A percentile compares a stretch with the other conserved stretches of the same genome.
Evolutionary conservation across 2,329 filamentous ascomycete genomes (phyloP).

Genomic region (Rhexocercosporidium sp.): DNA sequence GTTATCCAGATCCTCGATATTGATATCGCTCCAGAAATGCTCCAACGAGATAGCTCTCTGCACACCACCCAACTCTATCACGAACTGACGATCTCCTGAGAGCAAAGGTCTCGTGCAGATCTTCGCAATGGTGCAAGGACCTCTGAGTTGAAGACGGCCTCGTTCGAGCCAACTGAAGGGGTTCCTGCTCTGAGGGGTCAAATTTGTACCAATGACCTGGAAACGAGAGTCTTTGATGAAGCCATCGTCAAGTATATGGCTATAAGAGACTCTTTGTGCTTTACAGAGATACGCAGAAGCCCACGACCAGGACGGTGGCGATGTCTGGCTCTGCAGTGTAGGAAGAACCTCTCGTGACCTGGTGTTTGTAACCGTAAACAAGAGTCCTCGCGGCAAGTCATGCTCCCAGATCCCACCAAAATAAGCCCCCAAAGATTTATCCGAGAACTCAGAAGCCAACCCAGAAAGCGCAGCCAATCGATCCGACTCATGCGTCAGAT

Average conservation of each 20-base stretch:
- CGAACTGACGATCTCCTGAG: not conserved
- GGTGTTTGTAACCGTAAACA: not conserved
- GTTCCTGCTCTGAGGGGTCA: not conserved
- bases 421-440: not conserved
- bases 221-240: not conserved
- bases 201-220: not conserved
- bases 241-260: not conserved
- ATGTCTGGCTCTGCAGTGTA: not conserved
- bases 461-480: not conserved
- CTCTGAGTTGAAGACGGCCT: not conserved
- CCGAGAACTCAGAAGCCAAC: not conserved
- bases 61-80: not conserved
- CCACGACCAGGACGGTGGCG: not conserved
- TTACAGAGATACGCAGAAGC: not conserved
- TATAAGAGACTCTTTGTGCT: not conserved
- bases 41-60: not conserved
- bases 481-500: not conserved
- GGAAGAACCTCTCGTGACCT: not conserved
- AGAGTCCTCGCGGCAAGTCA: not conserved
- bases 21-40: not conserved
- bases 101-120: not conserved
- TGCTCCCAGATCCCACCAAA: constrained; percentile 2
- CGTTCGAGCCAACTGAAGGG: not conserved
- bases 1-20: not conserved
- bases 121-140: not conserved